These are phyloP conservation scores for Inga leiocalycina DNA, from an alignment of 306 rosid genomes.

Conservation along the genomic window DNA sequence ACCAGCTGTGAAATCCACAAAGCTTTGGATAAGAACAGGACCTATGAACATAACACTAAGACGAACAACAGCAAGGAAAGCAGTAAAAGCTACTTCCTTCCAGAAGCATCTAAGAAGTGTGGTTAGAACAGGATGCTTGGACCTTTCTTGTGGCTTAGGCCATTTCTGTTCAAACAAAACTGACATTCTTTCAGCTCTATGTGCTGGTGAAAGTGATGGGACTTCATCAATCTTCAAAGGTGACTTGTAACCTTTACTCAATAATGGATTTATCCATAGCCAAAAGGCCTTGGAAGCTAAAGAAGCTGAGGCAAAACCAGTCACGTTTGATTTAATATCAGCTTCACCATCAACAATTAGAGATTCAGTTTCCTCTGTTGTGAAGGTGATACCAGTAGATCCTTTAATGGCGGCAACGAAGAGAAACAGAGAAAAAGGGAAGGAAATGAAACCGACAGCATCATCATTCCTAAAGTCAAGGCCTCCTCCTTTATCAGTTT, in stretches of 20 bases:
- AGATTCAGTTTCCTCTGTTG: slow-evolving; percentile 28
- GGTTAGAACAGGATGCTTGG: slow-evolving; percentile 70
- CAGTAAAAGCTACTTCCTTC: slow-evolving; percentile 72
- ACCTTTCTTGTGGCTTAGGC: slow-evolving; percentile 75
- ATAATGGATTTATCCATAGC: slow-evolving; percentile 92
- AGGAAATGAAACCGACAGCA: slow-evolving; percentile 50
- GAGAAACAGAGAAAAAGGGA: slow-evolving; percentile 65
- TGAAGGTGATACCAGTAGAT: slow-evolving; percentile 55
- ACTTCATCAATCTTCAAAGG: slow-evolving; percentile 71
- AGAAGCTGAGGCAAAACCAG: slow-evolving; percentile 87
- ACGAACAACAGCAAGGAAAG: slow-evolving; percentile 69
- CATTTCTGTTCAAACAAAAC: slow-evolving; percentile 68
- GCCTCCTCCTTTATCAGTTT: slow-evolving; percentile 13
- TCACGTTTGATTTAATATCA: slow-evolving; percentile 46
- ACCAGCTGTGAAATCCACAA: slow-evolving; percentile 81
- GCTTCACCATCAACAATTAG: slow-evolving; percentile 38
- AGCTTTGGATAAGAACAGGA: slow-evolving; percentile 73
- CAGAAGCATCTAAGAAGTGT: slow-evolving; percentile 85
- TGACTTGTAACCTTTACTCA: slow-evolving; percentile 69
- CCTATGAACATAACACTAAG: slow-evolving; percentile 78
- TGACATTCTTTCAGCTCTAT: slow-evolving; percentile 75
- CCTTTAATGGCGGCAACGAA: slow-evolving; percentile 59
- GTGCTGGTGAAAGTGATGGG: slow-evolving; percentile 73
- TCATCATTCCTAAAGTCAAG: slow-evolving; percentile 64
- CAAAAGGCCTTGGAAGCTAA: slow-evolving; percentile 68